These are phyloP conservation scores for Diaporthe sp. DNA, from an alignment of 2,329 filamentous ascomycete genomes.

Conservation along the genomic window DNA sequence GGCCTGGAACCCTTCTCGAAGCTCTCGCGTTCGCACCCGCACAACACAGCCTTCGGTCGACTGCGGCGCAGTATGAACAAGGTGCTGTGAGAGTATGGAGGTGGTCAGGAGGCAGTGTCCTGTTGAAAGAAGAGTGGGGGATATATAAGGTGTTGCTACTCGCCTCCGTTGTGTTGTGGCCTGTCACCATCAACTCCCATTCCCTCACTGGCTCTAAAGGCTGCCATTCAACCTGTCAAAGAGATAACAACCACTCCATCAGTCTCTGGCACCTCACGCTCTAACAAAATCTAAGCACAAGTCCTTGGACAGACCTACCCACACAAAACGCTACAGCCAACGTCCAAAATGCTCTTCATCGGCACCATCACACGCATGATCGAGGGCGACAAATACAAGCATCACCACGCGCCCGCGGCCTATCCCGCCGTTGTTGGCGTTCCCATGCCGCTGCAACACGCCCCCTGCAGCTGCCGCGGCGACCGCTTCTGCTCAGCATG, in stretches of 20 bases:
- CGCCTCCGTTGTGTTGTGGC: not conserved
- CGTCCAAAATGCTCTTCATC: slow-evolving; percentile 33
- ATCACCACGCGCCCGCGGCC: not conserved
- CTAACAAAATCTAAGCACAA: not conserved
- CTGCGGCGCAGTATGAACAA: slow-evolving; percentile 2
- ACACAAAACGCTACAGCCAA: not conserved
- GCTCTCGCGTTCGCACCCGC: slow-evolving; percentile 24
- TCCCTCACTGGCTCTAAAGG: not conserved
- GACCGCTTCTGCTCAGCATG: slow-evolving; percentile 1
- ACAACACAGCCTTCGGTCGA: slow-evolving; percentile 13
- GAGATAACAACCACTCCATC: not conserved
- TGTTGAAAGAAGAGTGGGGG: not conserved
- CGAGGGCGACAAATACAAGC: slow-evolving; percentile 17
- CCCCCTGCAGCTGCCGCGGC: slow-evolving; percentile 16
- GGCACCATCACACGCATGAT: slow-evolving; percentile 32
- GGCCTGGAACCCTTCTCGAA: not conserved
- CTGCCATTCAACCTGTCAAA: not conserved
- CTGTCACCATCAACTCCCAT: not conserved
- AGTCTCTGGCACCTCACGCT: no score
- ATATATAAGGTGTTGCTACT: slow-evolving; percentile 9
- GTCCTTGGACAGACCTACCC: not conserved
- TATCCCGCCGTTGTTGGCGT: not conserved
- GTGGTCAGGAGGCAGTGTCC: not conserved
- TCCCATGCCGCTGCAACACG: not conserved
- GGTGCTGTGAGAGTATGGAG: not conserved